Percentiles rank a stretch among this genome's conserved stretches.
These are phyloP conservation scores for Sphaerobolus stellatus DNA, from an alignment of 1,284 basidiomycete species.

Conservation along the genomic window DNA sequence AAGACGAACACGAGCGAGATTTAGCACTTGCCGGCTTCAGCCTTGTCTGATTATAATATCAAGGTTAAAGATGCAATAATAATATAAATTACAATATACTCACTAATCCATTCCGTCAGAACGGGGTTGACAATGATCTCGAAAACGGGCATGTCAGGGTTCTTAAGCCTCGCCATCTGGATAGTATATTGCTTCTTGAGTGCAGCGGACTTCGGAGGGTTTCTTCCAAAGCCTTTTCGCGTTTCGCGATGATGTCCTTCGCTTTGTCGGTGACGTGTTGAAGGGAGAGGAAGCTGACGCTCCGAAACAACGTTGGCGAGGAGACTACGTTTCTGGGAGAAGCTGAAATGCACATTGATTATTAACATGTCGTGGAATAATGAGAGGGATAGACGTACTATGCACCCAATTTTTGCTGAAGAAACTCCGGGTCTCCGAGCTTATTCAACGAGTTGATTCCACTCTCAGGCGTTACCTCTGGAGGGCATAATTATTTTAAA, in stretches of 20 bases:
- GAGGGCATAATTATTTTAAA: no score
- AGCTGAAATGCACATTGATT: no score
- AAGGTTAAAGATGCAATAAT: background rate
- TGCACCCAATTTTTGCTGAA: slow-evolving; percentile 18
- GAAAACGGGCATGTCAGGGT: slow-evolving; percentile 17
- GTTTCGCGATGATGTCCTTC: background rate
- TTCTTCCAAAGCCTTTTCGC: slow-evolving; percentile 8
- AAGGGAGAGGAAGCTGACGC: slow-evolving; percentile 21
- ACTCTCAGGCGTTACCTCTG: no score
- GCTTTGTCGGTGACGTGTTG: slow-evolving; percentile 14
- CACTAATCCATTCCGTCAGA: background rate
- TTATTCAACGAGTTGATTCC: slow-evolving; percentile 23
- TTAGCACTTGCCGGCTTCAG: background rate
- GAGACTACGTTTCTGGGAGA: background rate
- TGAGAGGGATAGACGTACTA: slow-evolving; percentile 22
- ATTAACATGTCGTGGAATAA: no score
- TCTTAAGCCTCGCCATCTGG: slow-evolving; percentile 23
- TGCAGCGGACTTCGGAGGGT: slow-evolving; percentile 8
- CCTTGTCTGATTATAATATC: background rate
- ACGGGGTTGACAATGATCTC: slow-evolving; percentile 20
- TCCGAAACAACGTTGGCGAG: slow-evolving; percentile 11
- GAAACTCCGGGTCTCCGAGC: slow-evolving; percentile 14
- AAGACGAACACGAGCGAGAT: background rate
- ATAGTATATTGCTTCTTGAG: slow-evolving; percentile 26
- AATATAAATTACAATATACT: background rate